Conservation (phyloP, 306 rosid genomes). For the Prunus armeniaca region DNA sequence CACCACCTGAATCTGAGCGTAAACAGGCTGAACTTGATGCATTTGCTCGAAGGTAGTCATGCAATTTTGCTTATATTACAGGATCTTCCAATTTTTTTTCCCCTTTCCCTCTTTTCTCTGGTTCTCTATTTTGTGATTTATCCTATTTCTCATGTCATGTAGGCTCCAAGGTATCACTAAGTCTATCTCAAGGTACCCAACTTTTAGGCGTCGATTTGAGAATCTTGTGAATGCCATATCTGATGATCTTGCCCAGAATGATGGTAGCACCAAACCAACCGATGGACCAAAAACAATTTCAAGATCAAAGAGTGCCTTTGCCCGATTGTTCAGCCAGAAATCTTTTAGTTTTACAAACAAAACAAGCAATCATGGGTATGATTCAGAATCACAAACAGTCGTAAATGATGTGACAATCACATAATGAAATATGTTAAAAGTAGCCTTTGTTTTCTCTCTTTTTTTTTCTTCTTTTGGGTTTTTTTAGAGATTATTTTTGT, state of each 20-base stretch:
- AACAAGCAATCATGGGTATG: slow-evolving; percentile 40
- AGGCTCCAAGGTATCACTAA: slow-evolving; percentile 91
- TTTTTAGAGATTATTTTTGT: neutral
- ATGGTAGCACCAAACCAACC: slow-evolving; percentile 15
- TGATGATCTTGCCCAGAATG: slow-evolving; percentile 51
- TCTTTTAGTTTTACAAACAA: slow-evolving; percentile 52
- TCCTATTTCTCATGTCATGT: slow-evolving; percentile 8
- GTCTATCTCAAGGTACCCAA: slow-evolving; percentile 87
- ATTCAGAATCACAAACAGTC: slow-evolving; percentile 41
- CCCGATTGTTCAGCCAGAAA: slow-evolving; percentile 47
- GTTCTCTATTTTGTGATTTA: neutral
- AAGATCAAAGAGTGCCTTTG: slow-evolving; percentile 88
- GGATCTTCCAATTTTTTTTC: neutral
- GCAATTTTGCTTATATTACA: neutral
- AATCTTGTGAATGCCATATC: slow-evolving; percentile 47
- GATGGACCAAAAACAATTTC: slow-evolving; percentile 23
- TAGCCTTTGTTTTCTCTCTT: neutral
- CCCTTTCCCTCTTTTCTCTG: neutral
- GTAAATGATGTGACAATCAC: slow-evolving; percentile 46
- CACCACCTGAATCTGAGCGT: slow-evolving; percentile 68
- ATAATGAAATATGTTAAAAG: slow-evolving; percentile 5
- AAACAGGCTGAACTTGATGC: slow-evolving; percentile 88
- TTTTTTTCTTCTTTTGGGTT: neutral
- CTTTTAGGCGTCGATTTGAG: slow-evolving; percentile 74
- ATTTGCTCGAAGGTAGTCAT: slow-evolving; percentile 75